Base-by-base conservation (phyloP, 257 asterid species). In the Cinchona pubescens region DNA sequence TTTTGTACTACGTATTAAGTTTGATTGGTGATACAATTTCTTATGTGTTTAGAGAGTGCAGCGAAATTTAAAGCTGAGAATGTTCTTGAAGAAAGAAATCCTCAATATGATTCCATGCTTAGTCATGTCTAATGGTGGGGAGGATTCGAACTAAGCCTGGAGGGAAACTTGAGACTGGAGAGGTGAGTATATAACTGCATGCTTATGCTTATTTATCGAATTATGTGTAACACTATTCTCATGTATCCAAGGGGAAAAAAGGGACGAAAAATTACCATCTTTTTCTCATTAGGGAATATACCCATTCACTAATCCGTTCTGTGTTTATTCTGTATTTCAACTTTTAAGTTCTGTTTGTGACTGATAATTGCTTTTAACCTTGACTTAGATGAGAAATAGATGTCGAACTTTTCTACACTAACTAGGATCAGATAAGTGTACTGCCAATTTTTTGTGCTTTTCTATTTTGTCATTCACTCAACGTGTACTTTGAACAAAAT, bases 161-260 rank as follows among this genome's bases (percentile, higher is more conserved):
- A 79, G 97, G 97, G 73, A 94, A 92, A 83, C 87, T 71, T 72
- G 98, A 90, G 89, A 94, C 90, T 97, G 98, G 97, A 16, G 97
- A 94, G 98, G 98, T 93, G 73, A 78, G 90, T 71, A 29, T 80
- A 45, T 60, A 46, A 67, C 59, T 69, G 13, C 30, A 29, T 37
- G 32, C 3, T 19, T 19, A 43, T 5, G n/a, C n/a, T 27, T 34
- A 68, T 16, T 23, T 37, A 0, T 13, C 32, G 19, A 42, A 13
- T 10, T 16, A 49, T 27, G 60, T 69, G 61, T 8, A 21, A 53
- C 7, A 13, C 12, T 53, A 53, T 7, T 53, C 13, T 53, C 60
- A 53, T 2, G 2, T 29, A 5, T 53, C 60, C 60, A 21, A 53
- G 3, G 0, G 7, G 19, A 49, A 53, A 46, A 53, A 53, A 19